Evolutionary conservation across 2,329 filamentous ascomycete species (phyloP).

Genomic region (Hypomyces rosellus): DNA sequence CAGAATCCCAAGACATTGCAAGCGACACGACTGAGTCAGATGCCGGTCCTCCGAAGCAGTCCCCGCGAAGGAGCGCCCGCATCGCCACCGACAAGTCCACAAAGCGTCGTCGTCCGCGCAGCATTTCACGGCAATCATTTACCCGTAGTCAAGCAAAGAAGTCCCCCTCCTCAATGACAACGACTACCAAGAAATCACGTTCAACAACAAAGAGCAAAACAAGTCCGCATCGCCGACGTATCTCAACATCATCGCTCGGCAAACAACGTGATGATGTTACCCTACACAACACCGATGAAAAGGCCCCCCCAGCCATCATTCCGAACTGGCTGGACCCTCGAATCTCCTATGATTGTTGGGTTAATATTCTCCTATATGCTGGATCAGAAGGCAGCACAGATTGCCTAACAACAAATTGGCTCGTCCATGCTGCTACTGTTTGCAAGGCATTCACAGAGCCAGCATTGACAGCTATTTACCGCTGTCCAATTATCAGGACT

Average conservation of each 20-base stretch:
- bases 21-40: not conserved
- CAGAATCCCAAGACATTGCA: not conserved
- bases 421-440: conserved; percentile 55
- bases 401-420: conserved; percentile 52
- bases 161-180: not conserved
- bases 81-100: not conserved
- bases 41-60: not conserved
- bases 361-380: conserved; percentile 63
- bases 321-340: conserved; percentile 49
- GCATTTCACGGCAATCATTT: conserved; percentile 3
- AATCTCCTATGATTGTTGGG: conserved; percentile 62
- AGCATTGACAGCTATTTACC: conserved; percentile 66
- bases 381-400: conserved; percentile 40
- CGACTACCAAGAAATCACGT: not conserved
- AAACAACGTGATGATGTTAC: conserved; percentile 4
- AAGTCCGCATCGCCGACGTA: conserved; percentile 9
- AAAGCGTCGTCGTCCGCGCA: not conserved
- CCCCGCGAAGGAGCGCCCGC: not conserved
- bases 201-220: not conserved
- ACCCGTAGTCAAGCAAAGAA: not conserved
- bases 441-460: conserved; percentile 65
- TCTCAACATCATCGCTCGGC: conserved; percentile 6
- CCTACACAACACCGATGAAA: not conserved
- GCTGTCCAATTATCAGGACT: conserved; percentile 55
- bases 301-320: conserved; percentile 24